These are phyloP conservation scores for Camelina neglecta DNA, from an alignment of 345 rosid species.

Conservation along the genomic window DNA sequence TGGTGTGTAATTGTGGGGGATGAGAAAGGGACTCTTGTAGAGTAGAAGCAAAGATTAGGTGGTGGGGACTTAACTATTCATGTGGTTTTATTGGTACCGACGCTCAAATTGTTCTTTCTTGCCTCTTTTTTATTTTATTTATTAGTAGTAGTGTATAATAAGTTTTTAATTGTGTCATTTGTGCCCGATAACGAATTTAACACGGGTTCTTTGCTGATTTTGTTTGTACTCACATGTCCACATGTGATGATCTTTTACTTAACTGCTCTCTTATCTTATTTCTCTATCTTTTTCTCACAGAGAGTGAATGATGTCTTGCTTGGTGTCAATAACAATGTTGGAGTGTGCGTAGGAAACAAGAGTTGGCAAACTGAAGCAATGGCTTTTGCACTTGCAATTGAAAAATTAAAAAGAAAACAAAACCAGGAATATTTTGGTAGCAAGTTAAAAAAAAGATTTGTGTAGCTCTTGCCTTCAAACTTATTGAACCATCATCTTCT, in stretches of 20 bases:
- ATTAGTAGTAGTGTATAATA: no score
- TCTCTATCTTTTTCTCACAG: not conserved
- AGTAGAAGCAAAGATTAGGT: slow-evolving; percentile 44
- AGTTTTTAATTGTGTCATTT: slow-evolving; percentile 4
- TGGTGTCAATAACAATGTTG: slow-evolving; percentile 15
- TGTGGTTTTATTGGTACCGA: slow-evolving; percentile 42
- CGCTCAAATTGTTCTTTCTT: slow-evolving; percentile 23
- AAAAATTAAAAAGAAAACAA: not conserved
- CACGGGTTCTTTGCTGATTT: slow-evolving; percentile 37
- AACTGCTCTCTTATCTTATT: slow-evolving; percentile 31
- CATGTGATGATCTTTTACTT: slow-evolving; percentile 2
- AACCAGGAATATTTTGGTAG: slow-evolving; percentile 26
- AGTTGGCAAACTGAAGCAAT: slow-evolving; percentile 24
- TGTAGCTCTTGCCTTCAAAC: slow-evolving; percentile 27
- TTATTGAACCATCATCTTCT: slow-evolving; percentile 25
- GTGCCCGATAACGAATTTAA: slow-evolving; percentile 25
- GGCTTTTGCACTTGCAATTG: slow-evolving; percentile 27
- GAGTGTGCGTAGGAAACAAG: not conserved
- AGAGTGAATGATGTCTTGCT: slow-evolving; percentile 8
- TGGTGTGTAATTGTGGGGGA: slow-evolving; percentile 35
- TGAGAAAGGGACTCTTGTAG: slow-evolving; percentile 41
- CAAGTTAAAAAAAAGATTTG: slow-evolving; percentile 20
- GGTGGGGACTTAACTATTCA: slow-evolving; percentile 24
- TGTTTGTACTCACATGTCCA: slow-evolving; percentile 22
- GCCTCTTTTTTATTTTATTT: slow-evolving; percentile 23